phyloP scores from a whole-genome alignment of 257 asterid species.

The Parsonsia alboflavescens region DNA sequence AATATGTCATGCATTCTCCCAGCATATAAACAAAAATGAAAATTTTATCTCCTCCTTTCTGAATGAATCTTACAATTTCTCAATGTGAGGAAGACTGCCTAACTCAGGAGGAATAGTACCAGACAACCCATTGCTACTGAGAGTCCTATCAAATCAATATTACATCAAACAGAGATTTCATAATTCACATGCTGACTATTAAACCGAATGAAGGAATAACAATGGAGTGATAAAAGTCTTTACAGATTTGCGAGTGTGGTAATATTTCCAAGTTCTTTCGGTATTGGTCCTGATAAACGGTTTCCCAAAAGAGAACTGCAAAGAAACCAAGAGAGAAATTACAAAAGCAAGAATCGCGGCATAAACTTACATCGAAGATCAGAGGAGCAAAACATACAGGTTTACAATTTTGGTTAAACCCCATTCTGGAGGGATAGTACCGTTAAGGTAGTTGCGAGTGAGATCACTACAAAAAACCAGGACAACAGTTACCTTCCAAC shows the following conservation, averaged over 20 bases:
- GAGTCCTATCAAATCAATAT: constrained; percentile 19
- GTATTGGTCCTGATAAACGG: constrained; percentile 54
- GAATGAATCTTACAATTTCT: constrained; percentile 40
- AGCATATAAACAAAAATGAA: not conserved
- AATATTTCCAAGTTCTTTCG: constrained; percentile 52
- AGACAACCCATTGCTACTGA: constrained; percentile 55
- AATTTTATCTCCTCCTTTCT: no score
- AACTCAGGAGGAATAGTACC: constrained; percentile 66
- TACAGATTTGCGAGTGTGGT: constrained; percentile 55
- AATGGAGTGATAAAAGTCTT: not conserved
- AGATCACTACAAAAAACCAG: constrained; percentile 40
- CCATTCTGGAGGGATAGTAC: constrained; percentile 70
- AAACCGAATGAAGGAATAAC: no score
- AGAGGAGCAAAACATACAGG: constrained; percentile 32
- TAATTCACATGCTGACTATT: no score
- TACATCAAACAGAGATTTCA: no score
- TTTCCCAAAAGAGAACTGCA: constrained; percentile 61
- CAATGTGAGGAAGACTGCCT: constrained; percentile 42
- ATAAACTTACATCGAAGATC: not conserved
- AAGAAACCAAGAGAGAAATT: not conserved
- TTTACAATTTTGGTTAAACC: constrained; percentile 49
- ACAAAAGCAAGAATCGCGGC: no score
- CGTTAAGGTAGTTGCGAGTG: constrained; percentile 62
- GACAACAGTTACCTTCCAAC: no score
- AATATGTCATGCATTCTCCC: not conserved